Percentiles rank a stretch among this genome's conserved stretches.
phyloP scores from a whole-genome alignment of 768 basidiomycete species.

The Solioccasus polychromus region DNA sequence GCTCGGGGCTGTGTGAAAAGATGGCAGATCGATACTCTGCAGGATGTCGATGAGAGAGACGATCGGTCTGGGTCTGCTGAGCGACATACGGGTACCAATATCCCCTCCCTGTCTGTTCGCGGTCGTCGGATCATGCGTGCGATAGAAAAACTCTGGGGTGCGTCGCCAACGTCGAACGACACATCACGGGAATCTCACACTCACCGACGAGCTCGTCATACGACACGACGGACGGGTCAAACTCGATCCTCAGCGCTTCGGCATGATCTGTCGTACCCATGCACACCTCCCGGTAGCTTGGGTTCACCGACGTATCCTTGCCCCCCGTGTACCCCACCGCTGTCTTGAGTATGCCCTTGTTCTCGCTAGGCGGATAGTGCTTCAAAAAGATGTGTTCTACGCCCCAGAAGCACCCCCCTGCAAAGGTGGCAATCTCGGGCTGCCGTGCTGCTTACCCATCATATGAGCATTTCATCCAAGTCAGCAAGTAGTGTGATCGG shows the following conservation, averaged over 20 bases:
- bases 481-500: not conserved
- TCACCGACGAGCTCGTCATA: slow-evolving; percentile 86
- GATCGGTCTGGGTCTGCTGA: too few species aligned
- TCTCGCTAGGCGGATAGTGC: slow-evolving; percentile 65
- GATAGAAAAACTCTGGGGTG: slow-evolving; percentile 82
- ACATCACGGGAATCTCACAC: slow-evolving; percentile 29
- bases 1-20: slow-evolving; percentile 75
- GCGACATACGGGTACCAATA: not conserved
- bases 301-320: slow-evolving; percentile 48
- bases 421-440: slow-evolving; percentile 46
- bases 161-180: not conserved
- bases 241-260: slow-evolving; percentile 83
- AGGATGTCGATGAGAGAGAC: too few species aligned
- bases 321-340: slow-evolving; percentile 82
- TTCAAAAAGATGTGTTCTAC: slow-evolving; percentile 83
- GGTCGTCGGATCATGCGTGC: slow-evolving; percentile 92
- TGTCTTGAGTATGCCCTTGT: slow-evolving; percentile 73
- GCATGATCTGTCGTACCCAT: slow-evolving; percentile 82
- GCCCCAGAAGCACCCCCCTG: slow-evolving; percentile 78
- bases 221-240: slow-evolving; percentile 70
- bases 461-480: slow-evolving; percentile 3
- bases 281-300: slow-evolving; percentile 76
- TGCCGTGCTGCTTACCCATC: slow-evolving; percentile 46
- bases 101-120: slow-evolving; percentile 66
- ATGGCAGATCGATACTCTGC: slow-evolving; percentile 93